Percentiles rank a stretch among this genome's conserved stretches.
Conservation (phyloP, 805 yeast genomes). For the Lipomyces starkeyi region DNA sequence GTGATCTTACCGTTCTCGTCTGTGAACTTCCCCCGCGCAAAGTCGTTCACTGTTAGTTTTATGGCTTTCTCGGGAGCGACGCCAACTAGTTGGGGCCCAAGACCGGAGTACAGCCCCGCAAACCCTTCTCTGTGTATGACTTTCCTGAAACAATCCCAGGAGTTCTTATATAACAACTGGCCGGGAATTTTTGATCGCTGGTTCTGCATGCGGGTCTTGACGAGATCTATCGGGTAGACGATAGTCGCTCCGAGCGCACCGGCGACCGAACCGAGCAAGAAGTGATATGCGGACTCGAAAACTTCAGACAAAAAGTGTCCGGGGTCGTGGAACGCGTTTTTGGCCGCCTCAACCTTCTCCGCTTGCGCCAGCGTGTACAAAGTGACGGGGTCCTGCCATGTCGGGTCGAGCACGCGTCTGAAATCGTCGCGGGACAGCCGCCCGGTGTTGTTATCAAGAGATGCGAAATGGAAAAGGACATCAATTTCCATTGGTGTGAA, state of each 20-base stretch:
- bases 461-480: slow-evolving; percentile 51
- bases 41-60: slow-evolving; percentile 90
- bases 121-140: slow-evolving; percentile 79
- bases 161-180: slow-evolving; percentile 66
- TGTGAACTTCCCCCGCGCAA: slow-evolving; percentile 77
- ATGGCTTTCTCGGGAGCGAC: slow-evolving; percentile 99
- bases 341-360: slow-evolving; percentile 49
- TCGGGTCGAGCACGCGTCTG: slow-evolving; percentile 51
- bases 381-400: slow-evolving; percentile 49
- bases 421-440: slow-evolving; percentile 47
- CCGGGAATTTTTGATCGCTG: slow-evolving; percentile 66
- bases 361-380: slow-evolving; percentile 39
- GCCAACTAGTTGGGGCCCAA: slow-evolving; percentile 92
- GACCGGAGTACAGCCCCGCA: slow-evolving; percentile 86
- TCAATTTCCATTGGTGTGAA: slow-evolving; percentile 54
- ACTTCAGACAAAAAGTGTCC: slow-evolving; percentile 59
- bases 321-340: slow-evolving; percentile 48
- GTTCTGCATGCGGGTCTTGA: slow-evolving; percentile 97
- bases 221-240: slow-evolving; percentile 94
- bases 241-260: slow-evolving; percentile 99
- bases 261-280: slow-evolving; percentile 89
- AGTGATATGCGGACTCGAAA: slow-evolving; percentile 86
- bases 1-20: slow-evolving; percentile 57
- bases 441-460: slow-evolving; percentile 44
- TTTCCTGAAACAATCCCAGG: slow-evolving; percentile 83